phyloP scores from a whole-genome alignment of 208 protist species.

The Leishmania major region DNA sequence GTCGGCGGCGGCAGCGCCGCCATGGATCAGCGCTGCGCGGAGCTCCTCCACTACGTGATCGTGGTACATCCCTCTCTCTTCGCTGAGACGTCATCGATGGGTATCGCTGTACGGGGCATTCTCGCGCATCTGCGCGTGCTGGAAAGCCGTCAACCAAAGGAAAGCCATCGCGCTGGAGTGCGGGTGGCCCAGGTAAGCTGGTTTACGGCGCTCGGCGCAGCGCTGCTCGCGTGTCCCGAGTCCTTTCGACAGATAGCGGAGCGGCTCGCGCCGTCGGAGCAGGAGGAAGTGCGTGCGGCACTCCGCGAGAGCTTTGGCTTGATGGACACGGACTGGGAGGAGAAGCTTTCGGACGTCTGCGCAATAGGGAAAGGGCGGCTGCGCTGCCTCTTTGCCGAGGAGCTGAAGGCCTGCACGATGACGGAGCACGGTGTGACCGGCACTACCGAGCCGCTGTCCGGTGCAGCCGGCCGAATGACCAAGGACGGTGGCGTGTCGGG shows the following conservation, averaged over 20 bases:
- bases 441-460: background rate
- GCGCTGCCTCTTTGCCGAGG: constrained; percentile 14
- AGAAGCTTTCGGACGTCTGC: background rate
- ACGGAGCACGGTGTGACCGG: background rate
- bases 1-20: background rate
- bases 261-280: constrained; percentile 1
- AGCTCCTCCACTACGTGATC: constrained; percentile 19
- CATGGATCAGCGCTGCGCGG: constrained; percentile 9
- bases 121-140: constrained; percentile 16
- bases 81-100: constrained; percentile 10
- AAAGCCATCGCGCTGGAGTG: background rate
- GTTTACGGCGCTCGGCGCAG: constrained; percentile 7
- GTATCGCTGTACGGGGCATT: background rate
- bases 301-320: constrained; percentile 8
- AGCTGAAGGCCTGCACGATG: constrained; percentile 1
- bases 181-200: background rate
- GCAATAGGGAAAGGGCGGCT: background rate
- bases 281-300: background rate
- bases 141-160: background rate
- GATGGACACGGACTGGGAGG: background rate
- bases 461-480: background rate
- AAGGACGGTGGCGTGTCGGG: background rate
- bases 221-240: constrained; percentile 7
- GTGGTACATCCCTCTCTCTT: constrained; percentile 3
- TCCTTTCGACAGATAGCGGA: constrained; percentile 8